A percentile compares a stretch with the other conserved stretches of the same genome.
Conservation (phyloP, 2,329 filamentous ascomycete genomes). For the Colletotrichum incanum region DNA sequence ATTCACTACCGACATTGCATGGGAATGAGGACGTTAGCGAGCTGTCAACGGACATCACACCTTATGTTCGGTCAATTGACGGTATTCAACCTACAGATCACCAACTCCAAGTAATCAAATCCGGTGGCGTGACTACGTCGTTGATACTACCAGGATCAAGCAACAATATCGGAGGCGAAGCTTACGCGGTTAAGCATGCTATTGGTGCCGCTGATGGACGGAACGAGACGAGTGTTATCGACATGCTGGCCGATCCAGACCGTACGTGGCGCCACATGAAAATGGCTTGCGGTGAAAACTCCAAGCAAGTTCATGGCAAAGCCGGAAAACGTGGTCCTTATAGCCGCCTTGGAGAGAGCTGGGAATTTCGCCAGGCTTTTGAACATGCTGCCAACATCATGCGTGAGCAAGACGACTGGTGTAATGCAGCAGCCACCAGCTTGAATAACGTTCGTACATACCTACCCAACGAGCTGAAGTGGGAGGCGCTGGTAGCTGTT, state of each 20-base stretch:
- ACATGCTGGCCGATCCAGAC: slow-evolving; percentile 78
- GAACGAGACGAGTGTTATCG: slow-evolving; percentile 72
- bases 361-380: slow-evolving; percentile 78
- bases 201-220: slow-evolving; percentile 74
- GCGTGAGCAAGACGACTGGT: slow-evolving; percentile 79
- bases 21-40: slow-evolving; percentile 76
- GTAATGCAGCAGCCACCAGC: slow-evolving; percentile 67
- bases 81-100: slow-evolving; percentile 74
- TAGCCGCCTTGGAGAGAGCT: slow-evolving; percentile 78
- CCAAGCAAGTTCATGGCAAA: slow-evolving; percentile 74
- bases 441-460: slow-evolving; percentile 68
- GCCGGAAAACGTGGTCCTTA: slow-evolving; percentile 69
- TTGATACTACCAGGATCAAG: slow-evolving; percentile 77
- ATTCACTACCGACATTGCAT: slow-evolving; percentile 66
- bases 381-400: slow-evolving; percentile 72
- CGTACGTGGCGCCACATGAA: slow-evolving; percentile 80
- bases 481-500: slow-evolving; percentile 75
- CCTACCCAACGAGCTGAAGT: slow-evolving; percentile 73
- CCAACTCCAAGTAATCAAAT: slow-evolving; percentile 79
- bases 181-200: slow-evolving; percentile 78
- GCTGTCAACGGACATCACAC: slow-evolving; percentile 75
- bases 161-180: slow-evolving; percentile 82
- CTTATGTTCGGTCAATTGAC: slow-evolving; percentile 78
- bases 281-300: slow-evolving; percentile 83
- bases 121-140: slow-evolving; percentile 79